phyloP scores from a whole-genome alignment of 208 protist genomes.

The Wallacemonas sp. region DNA sequence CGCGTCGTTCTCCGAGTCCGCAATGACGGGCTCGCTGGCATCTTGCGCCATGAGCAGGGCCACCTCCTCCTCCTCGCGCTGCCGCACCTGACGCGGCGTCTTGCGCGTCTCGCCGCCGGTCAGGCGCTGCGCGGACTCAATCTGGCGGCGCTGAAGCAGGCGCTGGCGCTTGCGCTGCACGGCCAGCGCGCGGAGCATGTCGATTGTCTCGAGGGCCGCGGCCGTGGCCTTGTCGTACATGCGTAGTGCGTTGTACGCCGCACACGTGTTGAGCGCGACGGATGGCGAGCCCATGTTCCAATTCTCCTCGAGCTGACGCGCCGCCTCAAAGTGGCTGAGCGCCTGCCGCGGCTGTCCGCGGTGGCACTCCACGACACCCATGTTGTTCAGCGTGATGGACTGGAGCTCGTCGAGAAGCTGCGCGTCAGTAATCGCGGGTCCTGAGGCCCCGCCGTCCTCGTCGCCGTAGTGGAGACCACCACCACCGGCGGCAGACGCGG shows the following conservation, averaged over 20 bases:
- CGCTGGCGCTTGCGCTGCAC: slow-evolving; percentile 43
- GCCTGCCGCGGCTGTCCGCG: slow-evolving; percentile 79
- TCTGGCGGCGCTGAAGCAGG: slow-evolving; percentile 17
- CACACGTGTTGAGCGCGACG: slow-evolving; percentile 83
- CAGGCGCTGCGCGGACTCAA: not conserved
- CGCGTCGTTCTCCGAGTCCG: slow-evolving; percentile 73
- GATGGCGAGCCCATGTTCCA: slow-evolving; percentile 76
- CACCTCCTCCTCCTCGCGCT: slow-evolving; percentile 25
- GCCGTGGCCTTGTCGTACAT: slow-evolving; percentile 89
- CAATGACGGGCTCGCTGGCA: slow-evolving; percentile 45
- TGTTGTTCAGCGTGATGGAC: slow-evolving; percentile 86
- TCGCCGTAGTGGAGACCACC: not conserved
- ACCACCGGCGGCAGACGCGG: not conserved
- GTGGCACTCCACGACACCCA: slow-evolving; percentile 87
- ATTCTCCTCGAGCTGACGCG: slow-evolving; percentile 78
- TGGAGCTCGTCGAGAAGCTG: slow-evolving; percentile 68
- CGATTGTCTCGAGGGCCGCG: slow-evolving; percentile 82
- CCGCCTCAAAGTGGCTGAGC: slow-evolving; percentile 83
- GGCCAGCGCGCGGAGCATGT: slow-evolving; percentile 80
- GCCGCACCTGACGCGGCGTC: not conserved
- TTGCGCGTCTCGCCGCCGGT: not conserved
- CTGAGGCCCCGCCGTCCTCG: not conserved
- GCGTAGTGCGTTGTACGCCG: slow-evolving; percentile 80
- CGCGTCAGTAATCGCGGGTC: slow-evolving; percentile 15
- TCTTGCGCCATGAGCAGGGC: slow-evolving; percentile 36